These are phyloP conservation scores for Pichia nanzhaoensis DNA, from an alignment of 805 yeast genomes.

Conservation along the genomic window DNA sequence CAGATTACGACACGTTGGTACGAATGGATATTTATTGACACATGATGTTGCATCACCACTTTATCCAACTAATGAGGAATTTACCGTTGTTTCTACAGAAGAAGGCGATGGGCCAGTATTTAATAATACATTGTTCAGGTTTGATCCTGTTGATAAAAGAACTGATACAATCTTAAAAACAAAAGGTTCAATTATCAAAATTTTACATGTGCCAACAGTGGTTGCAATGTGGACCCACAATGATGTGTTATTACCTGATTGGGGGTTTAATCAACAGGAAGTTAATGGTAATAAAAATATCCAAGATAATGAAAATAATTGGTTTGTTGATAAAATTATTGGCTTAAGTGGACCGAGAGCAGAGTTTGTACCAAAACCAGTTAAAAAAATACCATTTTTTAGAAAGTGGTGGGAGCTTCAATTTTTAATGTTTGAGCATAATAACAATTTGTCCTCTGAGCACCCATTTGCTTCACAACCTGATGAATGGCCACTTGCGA, in stretches of 20 bases:
- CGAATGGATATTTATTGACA: constrained; percentile 73
- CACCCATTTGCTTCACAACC: constrained; percentile 97
- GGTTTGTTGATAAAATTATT: constrained; percentile 70
- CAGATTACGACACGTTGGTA: constrained; percentile 74
- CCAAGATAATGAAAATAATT: constrained; percentile 56
- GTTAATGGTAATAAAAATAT: constrained; percentile 90
- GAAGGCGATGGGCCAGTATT: constrained; percentile 43
- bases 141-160: constrained; percentile 54
- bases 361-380: constrained; percentile 55
- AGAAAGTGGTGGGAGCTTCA: constrained; percentile 89
- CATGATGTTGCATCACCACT: constrained; percentile 97
- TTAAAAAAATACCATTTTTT: constrained; percentile 63
- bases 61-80: constrained; percentile 89
- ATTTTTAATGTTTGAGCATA: constrained; percentile 81
- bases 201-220: constrained; percentile 77
- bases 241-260: constrained; percentile 80
- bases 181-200: constrained; percentile 57
- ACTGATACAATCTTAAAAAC: constrained; percentile 53
- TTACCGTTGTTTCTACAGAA: constrained; percentile 65
- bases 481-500: constrained; percentile 80
- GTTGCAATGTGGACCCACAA: constrained; percentile 94
- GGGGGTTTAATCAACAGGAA: constrained; percentile 92
- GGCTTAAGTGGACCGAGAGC: constrained; percentile 60
- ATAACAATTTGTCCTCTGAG: constrained; percentile 75
- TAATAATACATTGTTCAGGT: constrained; percentile 72